Percentiles rank a stretch among this genome's conserved stretches.
These are phyloP conservation scores for Sideroxylon spinosum DNA, from an alignment of 179 eudicot genomes.

Conservation along the genomic window DNA sequence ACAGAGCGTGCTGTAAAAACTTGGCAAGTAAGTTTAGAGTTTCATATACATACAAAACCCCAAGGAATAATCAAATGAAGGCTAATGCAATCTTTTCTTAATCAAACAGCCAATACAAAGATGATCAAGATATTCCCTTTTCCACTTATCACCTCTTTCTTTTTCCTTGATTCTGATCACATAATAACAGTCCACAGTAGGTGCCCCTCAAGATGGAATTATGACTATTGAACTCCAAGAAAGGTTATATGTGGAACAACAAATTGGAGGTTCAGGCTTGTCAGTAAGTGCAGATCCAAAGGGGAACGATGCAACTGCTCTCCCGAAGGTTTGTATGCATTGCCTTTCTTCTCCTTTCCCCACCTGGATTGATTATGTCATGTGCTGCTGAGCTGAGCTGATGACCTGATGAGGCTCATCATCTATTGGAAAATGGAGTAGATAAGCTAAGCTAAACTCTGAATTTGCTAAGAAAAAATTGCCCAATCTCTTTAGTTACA, in stretches of 20 bases:
- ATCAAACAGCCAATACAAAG: conserved; percentile 1
- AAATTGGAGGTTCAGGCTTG: conserved; percentile 27
- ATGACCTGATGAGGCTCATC: not conserved
- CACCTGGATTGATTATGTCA: not conserved
- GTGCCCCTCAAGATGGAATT: conserved; percentile 61
- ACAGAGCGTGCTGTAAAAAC: conserved; percentile 91
- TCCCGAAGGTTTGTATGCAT: conserved; percentile 24
- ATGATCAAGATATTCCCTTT: not conserved
- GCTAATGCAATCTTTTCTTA: not conserved
- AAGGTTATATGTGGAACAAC: conserved; percentile 34
- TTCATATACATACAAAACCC: not conserved
- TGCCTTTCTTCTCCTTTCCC: not conserved
- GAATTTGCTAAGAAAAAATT: not conserved
- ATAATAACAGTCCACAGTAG: conserved; percentile 53
- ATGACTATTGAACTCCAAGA: conserved; percentile 79
- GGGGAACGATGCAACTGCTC: not conserved
- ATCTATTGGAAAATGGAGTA: not conserved
- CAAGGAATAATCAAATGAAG: not conserved
- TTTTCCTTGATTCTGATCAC: not conserved
- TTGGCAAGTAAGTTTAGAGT: conserved; percentile 75
- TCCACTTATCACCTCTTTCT: not conserved
- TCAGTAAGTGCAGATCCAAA: conserved; percentile 21
- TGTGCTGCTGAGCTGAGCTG: not conserved
- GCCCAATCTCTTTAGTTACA: not conserved
- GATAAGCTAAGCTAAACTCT: conserved; percentile 10